A percentile compares a stretch with the other conserved stretches of the same genome.
These are phyloP conservation scores for Talaromyces sp. DNA, from an alignment of 2,329 filamentous ascomycete species.

Conservation along the genomic window DNA sequence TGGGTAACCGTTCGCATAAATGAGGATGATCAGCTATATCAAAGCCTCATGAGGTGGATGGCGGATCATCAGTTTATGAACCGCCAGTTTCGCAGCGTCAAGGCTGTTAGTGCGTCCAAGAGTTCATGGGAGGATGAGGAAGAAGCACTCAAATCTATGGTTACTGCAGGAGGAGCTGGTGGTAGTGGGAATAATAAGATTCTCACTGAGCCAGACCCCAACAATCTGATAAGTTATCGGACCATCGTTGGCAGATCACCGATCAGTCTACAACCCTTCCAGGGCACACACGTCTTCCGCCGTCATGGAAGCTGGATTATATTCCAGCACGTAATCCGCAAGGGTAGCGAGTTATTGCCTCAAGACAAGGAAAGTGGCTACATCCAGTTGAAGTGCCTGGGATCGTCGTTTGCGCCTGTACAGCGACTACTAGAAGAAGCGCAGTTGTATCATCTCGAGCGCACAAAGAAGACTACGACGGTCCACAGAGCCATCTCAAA, in stretches of 20 bases:
- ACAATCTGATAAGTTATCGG: constrained; percentile 20
- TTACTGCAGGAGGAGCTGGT: background rate
- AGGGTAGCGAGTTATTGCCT: constrained; percentile 7
- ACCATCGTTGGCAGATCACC: constrained; percentile 17
- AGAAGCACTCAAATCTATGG: constrained; percentile 28
- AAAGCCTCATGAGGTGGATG: constrained; percentile 59
- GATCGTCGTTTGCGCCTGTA: constrained; percentile 18
- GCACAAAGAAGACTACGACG: constrained; percentile 46
- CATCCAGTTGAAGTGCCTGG: constrained; percentile 21
- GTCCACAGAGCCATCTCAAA: constrained; percentile 55
- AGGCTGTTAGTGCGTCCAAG: constrained; percentile 55
- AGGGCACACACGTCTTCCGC: constrained; percentile 20
- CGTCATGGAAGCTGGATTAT: constrained; percentile 21
- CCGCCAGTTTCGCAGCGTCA: constrained; percentile 50
- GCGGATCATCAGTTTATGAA: constrained; percentile 52
- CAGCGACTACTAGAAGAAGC: constrained; percentile 40
- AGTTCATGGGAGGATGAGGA: constrained; percentile 53
- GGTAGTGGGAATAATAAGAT: constrained; percentile 3
- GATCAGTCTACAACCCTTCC: constrained; percentile 27
- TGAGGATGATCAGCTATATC: constrained; percentile 58
- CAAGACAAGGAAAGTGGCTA: constrained; percentile 10
- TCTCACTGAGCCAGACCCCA: constrained; percentile 12
- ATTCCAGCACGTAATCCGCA: constrained; percentile 14
- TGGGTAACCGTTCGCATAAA: constrained; percentile 46
- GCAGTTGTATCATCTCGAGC: constrained; percentile 51